Percentiles rank a stretch among this genome's conserved stretches.
phyloP scores from a whole-genome alignment of 208 protist species.

The Acanthamoeba culbertsoni region DNA sequence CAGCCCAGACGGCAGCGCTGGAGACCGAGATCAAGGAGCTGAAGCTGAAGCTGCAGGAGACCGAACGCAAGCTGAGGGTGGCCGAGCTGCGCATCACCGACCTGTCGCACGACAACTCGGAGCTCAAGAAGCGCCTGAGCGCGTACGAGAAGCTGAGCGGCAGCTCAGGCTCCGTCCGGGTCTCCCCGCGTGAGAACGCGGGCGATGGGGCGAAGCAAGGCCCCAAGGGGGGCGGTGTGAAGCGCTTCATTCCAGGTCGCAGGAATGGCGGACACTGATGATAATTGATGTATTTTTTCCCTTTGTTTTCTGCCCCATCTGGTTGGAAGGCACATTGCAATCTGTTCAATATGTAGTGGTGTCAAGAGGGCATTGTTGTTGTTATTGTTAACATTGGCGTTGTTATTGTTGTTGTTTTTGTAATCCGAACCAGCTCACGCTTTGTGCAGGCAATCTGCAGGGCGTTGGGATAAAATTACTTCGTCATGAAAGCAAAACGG shows the following conservation, averaged over 20 bases:
- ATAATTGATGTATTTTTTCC: too few relatives aligned
- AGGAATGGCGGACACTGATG: background rate
- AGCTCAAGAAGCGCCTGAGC: background rate
- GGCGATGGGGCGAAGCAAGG: background rate
- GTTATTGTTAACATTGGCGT: too few relatives aligned
- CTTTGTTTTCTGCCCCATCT: too few relatives aligned
- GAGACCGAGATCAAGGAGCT: background rate
- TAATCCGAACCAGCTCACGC: too few relatives aligned
- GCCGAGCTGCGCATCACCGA: background rate
- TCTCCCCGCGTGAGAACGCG: background rate
- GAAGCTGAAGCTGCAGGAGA: constrained; percentile 17
- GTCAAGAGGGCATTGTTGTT: too few relatives aligned
- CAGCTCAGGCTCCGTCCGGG: background rate
- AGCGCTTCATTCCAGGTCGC: background rate
- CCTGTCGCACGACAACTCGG: background rate
- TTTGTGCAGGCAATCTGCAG: too few relatives aligned
- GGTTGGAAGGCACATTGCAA: too few relatives aligned
- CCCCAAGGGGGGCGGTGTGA: background rate
- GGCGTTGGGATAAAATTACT: too few relatives aligned
- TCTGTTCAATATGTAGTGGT: too few relatives aligned
- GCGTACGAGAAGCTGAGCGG: background rate
- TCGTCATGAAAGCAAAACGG: too few relatives aligned
- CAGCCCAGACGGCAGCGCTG: background rate
- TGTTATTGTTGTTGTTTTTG: too few relatives aligned
- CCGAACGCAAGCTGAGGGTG: background rate